A percentile compares a stretch with the other conserved stretches of the same genome.
Evolutionary conservation across 129 eudicot genomes (phyloP).

Genomic region (Cynara cardunculus): DNA sequence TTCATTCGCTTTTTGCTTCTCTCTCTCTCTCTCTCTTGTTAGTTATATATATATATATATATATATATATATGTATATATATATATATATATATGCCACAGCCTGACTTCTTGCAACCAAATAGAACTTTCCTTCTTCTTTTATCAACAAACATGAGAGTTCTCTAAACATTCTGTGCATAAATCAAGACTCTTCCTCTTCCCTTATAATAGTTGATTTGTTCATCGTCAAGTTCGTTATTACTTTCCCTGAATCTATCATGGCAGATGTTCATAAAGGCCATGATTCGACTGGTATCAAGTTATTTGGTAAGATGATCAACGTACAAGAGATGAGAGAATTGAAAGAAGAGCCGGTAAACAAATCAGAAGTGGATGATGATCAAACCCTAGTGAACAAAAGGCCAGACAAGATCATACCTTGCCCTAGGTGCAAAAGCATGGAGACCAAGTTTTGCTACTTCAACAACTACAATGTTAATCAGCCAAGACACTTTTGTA

Average conservation of each 20-base stretch:
- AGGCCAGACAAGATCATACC: constrained; percentile 83
- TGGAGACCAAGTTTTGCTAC: constrained; percentile 82
- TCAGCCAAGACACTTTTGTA: constrained; percentile 84
- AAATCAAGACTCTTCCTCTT: not conserved
- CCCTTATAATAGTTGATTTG: not conserved
- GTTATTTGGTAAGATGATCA: constrained; percentile 61
- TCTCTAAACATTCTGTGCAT: constrained; percentile 2
- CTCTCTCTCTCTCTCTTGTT: not conserved
- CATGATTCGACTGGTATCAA: constrained; percentile 48
- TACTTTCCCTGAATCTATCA: not conserved
- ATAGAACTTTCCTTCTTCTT: constrained; percentile 15
- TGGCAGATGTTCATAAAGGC: constrained; percentile 42
- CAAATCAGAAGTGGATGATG: constrained; percentile 11
- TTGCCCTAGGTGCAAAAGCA: constrained; percentile 87
- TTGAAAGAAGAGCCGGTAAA: constrained; percentile 28
- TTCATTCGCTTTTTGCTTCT: constrained; percentile 17
- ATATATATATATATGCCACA: constrained; percentile 7
- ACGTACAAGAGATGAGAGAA: constrained; percentile 35
- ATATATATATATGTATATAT: not conserved
- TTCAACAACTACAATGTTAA: constrained; percentile 86
- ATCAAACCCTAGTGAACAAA: constrained; percentile 30
- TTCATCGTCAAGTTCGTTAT: not conserved
- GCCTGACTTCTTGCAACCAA: constrained; percentile 18
- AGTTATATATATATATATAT: not conserved
- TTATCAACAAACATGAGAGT: constrained; percentile 9